phyloP scores from a whole-genome alignment of 441 rosid genomes.

The Capsella rubella region DNA sequence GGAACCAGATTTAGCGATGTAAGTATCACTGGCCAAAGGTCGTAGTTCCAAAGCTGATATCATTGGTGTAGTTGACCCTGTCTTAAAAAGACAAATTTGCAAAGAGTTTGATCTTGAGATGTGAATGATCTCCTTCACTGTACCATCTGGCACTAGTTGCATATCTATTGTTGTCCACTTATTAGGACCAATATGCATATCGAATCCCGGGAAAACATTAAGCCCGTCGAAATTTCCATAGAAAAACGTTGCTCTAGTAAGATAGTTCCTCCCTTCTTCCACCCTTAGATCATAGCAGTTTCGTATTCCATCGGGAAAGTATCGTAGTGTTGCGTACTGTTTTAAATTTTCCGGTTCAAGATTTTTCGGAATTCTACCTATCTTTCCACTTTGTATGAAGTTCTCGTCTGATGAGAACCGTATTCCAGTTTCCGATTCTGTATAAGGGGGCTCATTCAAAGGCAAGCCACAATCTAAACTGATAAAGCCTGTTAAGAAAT shows the following conservation, averaged over 20 bases:
- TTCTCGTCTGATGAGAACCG: constrained; percentile 43
- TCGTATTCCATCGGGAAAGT: constrained; percentile 52
- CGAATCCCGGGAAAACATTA: constrained; percentile 38
- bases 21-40: constrained; percentile 25
- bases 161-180: constrained; percentile 46
- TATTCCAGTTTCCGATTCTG: constrained; percentile 32
- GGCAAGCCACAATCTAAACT: constrained; percentile 59
- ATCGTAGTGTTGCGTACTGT: constrained; percentile 35
- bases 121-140: constrained; percentile 50
- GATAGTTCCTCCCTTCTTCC: constrained; percentile 28
- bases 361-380: constrained; percentile 16
- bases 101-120: constrained; percentile 26
- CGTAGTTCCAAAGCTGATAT: constrained; percentile 57
- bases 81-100: constrained; percentile 53
- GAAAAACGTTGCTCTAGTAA: constrained; percentile 49
- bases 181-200: constrained; percentile 47
- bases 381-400: constrained; percentile 43
- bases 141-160: constrained; percentile 14
- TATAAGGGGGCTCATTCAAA: constrained; percentile 24
- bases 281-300: constrained; percentile 54
- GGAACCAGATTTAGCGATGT: constrained; percentile 43
- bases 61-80: constrained; percentile 49
- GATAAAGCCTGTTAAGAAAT: constrained; percentile 51
- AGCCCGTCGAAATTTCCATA: constrained; percentile 51
- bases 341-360: neutral